A percentile compares a stretch with the other conserved stretches of the same genome.
phyloP scores from a whole-genome alignment of 441 rosid genomes.

The Gossypium laxum region DNA sequence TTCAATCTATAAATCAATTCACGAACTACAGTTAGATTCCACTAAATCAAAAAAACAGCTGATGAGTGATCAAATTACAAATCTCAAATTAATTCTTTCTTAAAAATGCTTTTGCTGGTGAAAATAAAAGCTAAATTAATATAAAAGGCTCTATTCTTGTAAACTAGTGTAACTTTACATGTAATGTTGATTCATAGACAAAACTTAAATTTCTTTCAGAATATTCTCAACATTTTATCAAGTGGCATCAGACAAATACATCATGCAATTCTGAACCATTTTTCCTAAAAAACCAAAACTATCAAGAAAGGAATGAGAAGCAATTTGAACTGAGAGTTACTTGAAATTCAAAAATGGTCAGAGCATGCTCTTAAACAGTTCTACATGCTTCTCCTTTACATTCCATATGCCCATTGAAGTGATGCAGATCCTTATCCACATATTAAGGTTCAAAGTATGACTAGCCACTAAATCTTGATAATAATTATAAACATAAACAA shows the following conservation, averaged over 20 bases:
- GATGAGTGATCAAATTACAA: not conserved
- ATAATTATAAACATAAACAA: constrained; percentile 5
- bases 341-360: not conserved
- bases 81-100: not conserved
- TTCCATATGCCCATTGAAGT: not conserved
- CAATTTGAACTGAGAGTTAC: not conserved
- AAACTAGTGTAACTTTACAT: not conserved
- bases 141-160: not conserved
- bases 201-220: not conserved
- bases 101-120: not conserved
- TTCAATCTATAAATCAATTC: not conserved
- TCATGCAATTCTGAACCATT: not conserved
- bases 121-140: not conserved
- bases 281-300: constrained; percentile 1
- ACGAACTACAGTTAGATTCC: not conserved
- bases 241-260: not conserved
- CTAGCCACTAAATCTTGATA: constrained; percentile 8
- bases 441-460: not conserved
- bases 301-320: not conserved
- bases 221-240: not conserved
- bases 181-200: not conserved
- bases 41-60: not conserved
- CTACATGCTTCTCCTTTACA: not conserved
- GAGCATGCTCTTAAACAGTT: not conserved
- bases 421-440: not conserved